These are phyloP conservation scores for Aspergillus neoniger DNA, from an alignment of 2,329 filamentous ascomycete species.

Conservation along the genomic window DNA sequence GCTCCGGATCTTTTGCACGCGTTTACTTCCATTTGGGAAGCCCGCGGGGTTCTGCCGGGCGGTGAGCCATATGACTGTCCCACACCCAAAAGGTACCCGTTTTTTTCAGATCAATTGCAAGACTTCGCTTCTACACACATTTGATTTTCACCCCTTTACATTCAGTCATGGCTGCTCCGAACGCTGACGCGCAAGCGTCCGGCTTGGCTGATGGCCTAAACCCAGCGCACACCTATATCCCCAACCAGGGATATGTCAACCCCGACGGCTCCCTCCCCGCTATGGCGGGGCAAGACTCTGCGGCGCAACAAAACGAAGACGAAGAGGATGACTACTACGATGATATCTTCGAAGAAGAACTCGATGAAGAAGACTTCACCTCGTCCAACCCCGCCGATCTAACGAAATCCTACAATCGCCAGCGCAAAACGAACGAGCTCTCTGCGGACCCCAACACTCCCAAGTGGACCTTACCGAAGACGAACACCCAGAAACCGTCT, in stretches of 20 bases:
- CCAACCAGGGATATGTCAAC: conserved; percentile 52
- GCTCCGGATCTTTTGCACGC: conserved; percentile 17
- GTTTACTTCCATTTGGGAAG: conserved; percentile 10
- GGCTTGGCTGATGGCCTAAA: conserved; percentile 48
- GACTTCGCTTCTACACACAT: background rate
- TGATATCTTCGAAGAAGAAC: conserved; percentile 57
- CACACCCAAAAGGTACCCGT: conserved; percentile 10
- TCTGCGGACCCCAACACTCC: conserved; percentile 51
- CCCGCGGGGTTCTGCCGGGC: conserved; percentile 43
- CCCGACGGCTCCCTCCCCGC: conserved; percentile 37
- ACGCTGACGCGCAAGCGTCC: conserved; percentile 19
- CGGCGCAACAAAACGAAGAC: conserved; percentile 45
- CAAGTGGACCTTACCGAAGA: conserved; percentile 63
- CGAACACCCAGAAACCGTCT: conserved; percentile 75
- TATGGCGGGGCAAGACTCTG: conserved; percentile 35
- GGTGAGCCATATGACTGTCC: conserved; percentile 22
- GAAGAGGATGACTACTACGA: conserved; percentile 64
- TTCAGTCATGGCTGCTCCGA: conserved; percentile 29
- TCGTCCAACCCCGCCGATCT: conserved; percentile 66
- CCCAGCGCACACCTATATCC: conserved; percentile 52
- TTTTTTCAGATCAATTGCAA: conserved; percentile 20
- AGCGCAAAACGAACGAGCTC: conserved; percentile 66
- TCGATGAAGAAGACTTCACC: conserved; percentile 58
- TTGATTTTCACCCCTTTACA: background rate
- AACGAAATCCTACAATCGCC: conserved; percentile 86